These are phyloP conservation scores for Psilocybe cyanescens DNA, from an alignment of 768 basidiomycete genomes.

Conservation along the genomic window DNA sequence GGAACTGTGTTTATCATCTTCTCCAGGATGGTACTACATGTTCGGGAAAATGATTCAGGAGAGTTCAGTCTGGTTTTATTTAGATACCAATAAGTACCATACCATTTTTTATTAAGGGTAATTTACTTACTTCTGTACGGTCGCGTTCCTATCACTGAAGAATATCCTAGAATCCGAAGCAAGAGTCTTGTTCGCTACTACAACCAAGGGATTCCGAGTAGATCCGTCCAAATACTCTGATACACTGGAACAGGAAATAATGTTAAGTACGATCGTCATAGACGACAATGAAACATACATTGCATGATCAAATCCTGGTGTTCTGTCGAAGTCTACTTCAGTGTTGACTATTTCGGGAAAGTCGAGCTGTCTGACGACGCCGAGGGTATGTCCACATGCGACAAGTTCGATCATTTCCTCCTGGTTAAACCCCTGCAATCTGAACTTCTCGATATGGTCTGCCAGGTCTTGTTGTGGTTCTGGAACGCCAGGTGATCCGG, in stretches of 20 bases:
- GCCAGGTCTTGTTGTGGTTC: slow-evolving; percentile 38
- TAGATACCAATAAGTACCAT: not conserved
- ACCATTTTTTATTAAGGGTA: not conserved
- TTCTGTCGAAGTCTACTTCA: slow-evolving; percentile 30
- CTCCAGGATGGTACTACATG: slow-evolving; percentile 37
- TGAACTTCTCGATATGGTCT: slow-evolving; percentile 35
- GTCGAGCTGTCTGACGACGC: slow-evolving; percentile 40
- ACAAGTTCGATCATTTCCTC: slow-evolving; percentile 45
- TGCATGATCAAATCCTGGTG: slow-evolving; percentile 33
- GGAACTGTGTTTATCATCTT: slow-evolving; percentile 49
- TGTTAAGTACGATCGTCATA: too few species aligned
- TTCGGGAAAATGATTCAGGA: slow-evolving; percentile 28
- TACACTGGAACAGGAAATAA: slow-evolving; percentile 27
- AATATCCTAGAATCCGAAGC: slow-evolving; percentile 44
- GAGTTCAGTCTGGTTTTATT: not conserved
- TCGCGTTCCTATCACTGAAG: slow-evolving; percentile 39
- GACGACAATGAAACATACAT: too few species aligned
- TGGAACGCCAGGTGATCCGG: slow-evolving; percentile 42
- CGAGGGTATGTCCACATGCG: slow-evolving; percentile 48
- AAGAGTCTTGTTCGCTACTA: slow-evolving; percentile 34
- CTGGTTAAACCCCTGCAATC: slow-evolving; percentile 38
- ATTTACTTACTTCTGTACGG: slow-evolving; percentile 35
- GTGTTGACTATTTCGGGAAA: slow-evolving; percentile 39
- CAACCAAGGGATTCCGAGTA: slow-evolving; percentile 40
- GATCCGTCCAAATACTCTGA: slow-evolving; percentile 42